Percentiles rank a stretch among this genome's conserved stretches.
Evolutionary conservation across 805 yeast species (phyloP).

Genomic region (Schwanniomyces pseudopolymorphus): DNA sequence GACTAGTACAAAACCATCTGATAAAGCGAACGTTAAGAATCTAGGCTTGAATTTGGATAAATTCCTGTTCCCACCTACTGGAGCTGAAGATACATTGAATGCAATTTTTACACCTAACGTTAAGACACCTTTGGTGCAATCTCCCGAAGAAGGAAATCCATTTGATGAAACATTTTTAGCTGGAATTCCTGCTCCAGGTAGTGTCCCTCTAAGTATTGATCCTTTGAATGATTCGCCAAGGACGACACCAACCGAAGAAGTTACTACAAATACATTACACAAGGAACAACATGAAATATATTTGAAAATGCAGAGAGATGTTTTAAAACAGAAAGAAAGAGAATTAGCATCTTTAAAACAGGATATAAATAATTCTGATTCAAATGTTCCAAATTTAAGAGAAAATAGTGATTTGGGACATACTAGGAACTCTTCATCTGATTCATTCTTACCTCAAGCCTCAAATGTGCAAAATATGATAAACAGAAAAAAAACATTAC

Average conservation of each 20-base stretch:
- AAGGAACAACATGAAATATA: slow-evolving; percentile 35
- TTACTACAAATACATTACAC: slow-evolving; percentile 8
- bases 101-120: slow-evolving; percentile 40
- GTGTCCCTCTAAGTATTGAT: background rate
- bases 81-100: slow-evolving; percentile 16
- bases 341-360: slow-evolving; percentile 17
- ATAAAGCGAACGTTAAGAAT: too few species aligned
- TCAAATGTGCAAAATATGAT: slow-evolving; percentile 10
- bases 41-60: slow-evolving; percentile 5
- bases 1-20: background rate
- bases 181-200: slow-evolving; percentile 2
- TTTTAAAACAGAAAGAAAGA: slow-evolving; percentile 37
- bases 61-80: background rate
- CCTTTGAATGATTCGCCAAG: background rate
- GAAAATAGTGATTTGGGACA: background rate
- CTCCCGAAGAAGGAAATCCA: slow-evolving; percentile 33
- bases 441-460: slow-evolving; percentile 8
- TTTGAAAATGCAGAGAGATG: slow-evolving; percentile 36
- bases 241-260: slow-evolving; percentile 9
- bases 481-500: slow-evolving; percentile 4
- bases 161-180: slow-evolving; percentile 30
- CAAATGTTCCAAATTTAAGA: background rate
- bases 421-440: slow-evolving; percentile 10
- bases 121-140: slow-evolving; percentile 27
- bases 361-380: slow-evolving; percentile 1